These are phyloP conservation scores for Trichothecium roseum DNA, from an alignment of 2,329 filamentous ascomycete species.

Conservation along the genomic window DNA sequence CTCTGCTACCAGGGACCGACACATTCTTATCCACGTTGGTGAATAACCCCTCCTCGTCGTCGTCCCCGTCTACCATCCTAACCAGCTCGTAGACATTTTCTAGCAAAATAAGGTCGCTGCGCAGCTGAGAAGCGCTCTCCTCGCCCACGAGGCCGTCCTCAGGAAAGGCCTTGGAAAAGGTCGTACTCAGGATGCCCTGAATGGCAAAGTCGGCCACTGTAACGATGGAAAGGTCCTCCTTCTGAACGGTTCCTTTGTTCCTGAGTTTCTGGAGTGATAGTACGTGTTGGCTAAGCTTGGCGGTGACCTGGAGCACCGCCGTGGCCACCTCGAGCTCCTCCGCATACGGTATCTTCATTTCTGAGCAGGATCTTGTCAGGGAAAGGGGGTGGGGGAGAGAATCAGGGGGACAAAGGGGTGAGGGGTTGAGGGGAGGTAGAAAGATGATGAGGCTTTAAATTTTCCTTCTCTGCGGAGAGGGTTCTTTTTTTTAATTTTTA, in stretches of 20 bases:
- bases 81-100: conserved; percentile 38
- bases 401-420: neutral
- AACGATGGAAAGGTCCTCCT: conserved; percentile 45
- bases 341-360: conserved; percentile 31
- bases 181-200: conserved; percentile 42
- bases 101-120: conserved; percentile 29
- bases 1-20: conserved; percentile 23
- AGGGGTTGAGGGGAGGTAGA: neutral
- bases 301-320: conserved; percentile 31
- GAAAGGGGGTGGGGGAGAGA: neutral
- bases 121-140: conserved; percentile 38
- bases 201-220: conserved; percentile 51
- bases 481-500: too few species aligned
- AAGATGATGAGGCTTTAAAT: too few species aligned
- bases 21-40: conserved; percentile 13
- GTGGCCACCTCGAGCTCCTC: conserved; percentile 33
- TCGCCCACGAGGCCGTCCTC: conserved; percentile 43
- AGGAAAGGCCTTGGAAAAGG: conserved; percentile 39
- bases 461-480: too few species aligned
- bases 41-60: conserved; percentile 13
- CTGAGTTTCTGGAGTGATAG: conserved; percentile 31
- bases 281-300: conserved; percentile 38
- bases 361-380: too few species aligned
- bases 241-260: conserved; percentile 40
- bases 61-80: conserved; percentile 12